Conservation (phyloP, 2,329 filamentous ascomycete genomes). For the Arthroderma uncinatum region DNA sequence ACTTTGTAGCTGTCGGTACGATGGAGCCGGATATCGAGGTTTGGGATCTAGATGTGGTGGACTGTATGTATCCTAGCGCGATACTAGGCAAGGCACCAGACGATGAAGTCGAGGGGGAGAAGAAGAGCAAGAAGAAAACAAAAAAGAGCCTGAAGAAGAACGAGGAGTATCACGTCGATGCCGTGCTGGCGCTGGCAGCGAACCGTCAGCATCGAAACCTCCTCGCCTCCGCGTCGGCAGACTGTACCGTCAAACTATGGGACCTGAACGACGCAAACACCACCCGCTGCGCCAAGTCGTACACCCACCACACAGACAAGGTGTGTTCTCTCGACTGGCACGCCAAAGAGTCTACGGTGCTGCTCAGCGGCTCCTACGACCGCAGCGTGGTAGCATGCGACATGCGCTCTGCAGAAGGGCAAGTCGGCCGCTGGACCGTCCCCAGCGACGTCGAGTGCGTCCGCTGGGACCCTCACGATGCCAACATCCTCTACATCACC, state of each 20-base stretch:
- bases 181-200: conserved; percentile 78
- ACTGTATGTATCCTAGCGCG: conserved; percentile 96
- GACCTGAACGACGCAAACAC: conserved; percentile 86
- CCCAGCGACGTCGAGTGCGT: conserved; percentile 92
- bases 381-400: conserved; percentile 88
- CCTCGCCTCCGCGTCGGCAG: conserved; percentile 85
- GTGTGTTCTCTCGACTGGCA: conserved; percentile 96
- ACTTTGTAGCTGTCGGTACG: conserved; percentile 89
- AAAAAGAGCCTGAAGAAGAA: conserved; percentile 84
- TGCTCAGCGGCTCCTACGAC: conserved; percentile 91
- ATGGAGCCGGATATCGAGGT: conserved; percentile 98
- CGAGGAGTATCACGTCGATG: conserved; percentile 85
- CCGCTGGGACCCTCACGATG: conserved; percentile 83
- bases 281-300: conserved; percentile 85
- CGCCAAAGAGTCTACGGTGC: conserved; percentile 69
- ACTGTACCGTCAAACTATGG: conserved; percentile 97
- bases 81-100: conserved; percentile 64
- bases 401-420: conserved; percentile 82
- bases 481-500: conserved; percentile 88
- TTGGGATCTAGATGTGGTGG: conserved; percentile 91
- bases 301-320: conserved; percentile 92
- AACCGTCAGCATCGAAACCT: conserved; percentile 92
- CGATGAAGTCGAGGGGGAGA: conserved; percentile 28
- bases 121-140: conserved; percentile 58
- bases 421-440: conserved; percentile 76